Percentiles rank a stretch among this genome's conserved stretches.
phyloP scores from a whole-genome alignment of 1,284 basidiomycete genomes.

The Ustilago esculenta region DNA sequence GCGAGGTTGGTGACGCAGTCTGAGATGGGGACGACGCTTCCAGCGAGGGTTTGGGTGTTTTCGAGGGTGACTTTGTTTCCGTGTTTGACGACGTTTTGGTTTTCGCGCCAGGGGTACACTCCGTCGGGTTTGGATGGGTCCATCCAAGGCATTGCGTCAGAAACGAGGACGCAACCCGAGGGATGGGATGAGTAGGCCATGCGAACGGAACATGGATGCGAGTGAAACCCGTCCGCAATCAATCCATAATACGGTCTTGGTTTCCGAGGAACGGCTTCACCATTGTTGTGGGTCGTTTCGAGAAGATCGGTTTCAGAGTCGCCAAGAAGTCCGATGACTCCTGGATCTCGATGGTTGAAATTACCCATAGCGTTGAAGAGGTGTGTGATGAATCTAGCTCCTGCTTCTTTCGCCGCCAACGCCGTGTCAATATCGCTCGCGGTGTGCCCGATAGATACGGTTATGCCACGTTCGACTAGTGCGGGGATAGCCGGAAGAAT shows the following conservation, averaged over 20 bases:
- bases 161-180: slow-evolving; percentile 85
- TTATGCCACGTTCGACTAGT: slow-evolving; percentile 75
- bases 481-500: slow-evolving; percentile 77
- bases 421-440: slow-evolving; percentile 76
- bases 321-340: slow-evolving; percentile 84
- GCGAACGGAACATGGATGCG: slow-evolving; percentile 86
- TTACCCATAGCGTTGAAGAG: slow-evolving; percentile 92
- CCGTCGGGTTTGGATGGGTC: slow-evolving; percentile 86
- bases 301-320: slow-evolving; percentile 68
- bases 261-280: no score
- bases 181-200: slow-evolving; percentile 83
- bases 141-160: slow-evolving; percentile 87
- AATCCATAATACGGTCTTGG: slow-evolving; percentile 78
- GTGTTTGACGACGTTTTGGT: slow-evolving; percentile 79
- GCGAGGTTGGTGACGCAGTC: slow-evolving; percentile 84
- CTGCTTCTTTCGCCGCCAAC: slow-evolving; percentile 74
- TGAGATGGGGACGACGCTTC: slow-evolving; percentile 76
- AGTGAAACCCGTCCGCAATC: slow-evolving; percentile 90
- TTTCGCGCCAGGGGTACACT: slow-evolving; percentile 84
- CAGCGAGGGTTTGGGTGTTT: slow-evolving; percentile 85
- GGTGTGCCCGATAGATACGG: slow-evolving; percentile 86
- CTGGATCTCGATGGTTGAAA: slow-evolving; percentile 73
- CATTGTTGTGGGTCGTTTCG: no score
- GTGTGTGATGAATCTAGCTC: slow-evolving; percentile 86
- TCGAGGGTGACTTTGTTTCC: slow-evolving; percentile 83